Conservation (phyloP, 768 basidiomycete genomes). For the Calocera cornea region DNA sequence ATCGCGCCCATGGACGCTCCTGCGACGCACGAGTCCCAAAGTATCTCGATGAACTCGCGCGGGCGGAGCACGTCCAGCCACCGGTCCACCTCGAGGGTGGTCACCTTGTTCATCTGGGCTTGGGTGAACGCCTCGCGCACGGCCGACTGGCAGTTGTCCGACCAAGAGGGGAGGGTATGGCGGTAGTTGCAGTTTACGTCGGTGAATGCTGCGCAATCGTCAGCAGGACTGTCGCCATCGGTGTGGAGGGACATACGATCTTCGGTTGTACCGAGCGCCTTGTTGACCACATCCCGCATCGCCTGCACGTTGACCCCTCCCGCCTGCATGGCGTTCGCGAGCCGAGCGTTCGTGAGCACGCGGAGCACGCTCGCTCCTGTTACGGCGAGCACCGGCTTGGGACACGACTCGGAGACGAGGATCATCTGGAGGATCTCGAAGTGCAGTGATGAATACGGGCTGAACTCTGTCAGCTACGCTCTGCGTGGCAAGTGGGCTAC, state of each 20-base stretch:
- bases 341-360: constrained; percentile 27
- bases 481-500: background rate
- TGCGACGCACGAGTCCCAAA: constrained; percentile 54
- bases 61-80: constrained; percentile 48
- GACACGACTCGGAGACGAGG: constrained; percentile 49
- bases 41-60: constrained; percentile 44
- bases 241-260: background rate
- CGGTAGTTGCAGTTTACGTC: constrained; percentile 23
- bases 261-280: background rate
- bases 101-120: constrained; percentile 49
- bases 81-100: constrained; percentile 50
- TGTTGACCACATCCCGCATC: background rate
- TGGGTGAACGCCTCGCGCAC: constrained; percentile 43
- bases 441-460: constrained; percentile 37
- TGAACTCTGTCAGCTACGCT: constrained; percentile 17
- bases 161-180: constrained; percentile 24
- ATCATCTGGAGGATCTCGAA: constrained; percentile 55
- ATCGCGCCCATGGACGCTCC: constrained; percentile 44
- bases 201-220: constrained; percentile 8
- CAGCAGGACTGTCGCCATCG: background rate
- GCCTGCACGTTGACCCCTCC: background rate
- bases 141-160: constrained; percentile 42
- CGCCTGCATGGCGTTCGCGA: background rate
- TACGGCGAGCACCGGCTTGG: constrained; percentile 49
- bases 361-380: constrained; percentile 45